Base-by-base conservation (phyloP, 1,284 basidiomycete genomes). In the Austropuccinia psidii region DNA sequence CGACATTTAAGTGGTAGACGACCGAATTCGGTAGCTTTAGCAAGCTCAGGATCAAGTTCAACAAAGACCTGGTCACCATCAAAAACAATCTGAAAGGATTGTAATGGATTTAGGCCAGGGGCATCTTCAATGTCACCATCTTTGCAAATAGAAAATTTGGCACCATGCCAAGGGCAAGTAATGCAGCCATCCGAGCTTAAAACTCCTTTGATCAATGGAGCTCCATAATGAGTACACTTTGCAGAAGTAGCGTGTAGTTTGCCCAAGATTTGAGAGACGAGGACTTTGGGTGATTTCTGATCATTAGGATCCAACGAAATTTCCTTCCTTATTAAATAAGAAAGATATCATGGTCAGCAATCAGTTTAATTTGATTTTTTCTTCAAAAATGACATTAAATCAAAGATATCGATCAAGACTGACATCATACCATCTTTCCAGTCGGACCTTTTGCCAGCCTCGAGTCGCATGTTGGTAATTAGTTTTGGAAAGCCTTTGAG, bases 21-120 rank as follows among this genome's bases (percentile, higher is more conserved):
- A 19, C 67, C 67, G 55, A 49, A 70, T 70, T 57, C 39, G 9
- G 67, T 70, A 6, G 52, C 37, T 79, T 89, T 89, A 75, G 87
- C 81, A n/a, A 58, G 37, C 76, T 85, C 83, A 31, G 85, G 82
- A 11, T 86, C 83, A 74, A 89, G 85, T 7, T 91, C 92, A 0
- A 97, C 91, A 77, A 87, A 84, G 65, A 96, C 89, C 80, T 91
- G 88, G 55, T 88, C 88, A 67, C 82, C 81, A n/a, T 85, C 83
- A 39, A 90, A 83, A 74, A 87, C 83, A 0, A 87, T 86, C 75
- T 88, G 86, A 85, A 93, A 95, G 1, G 87, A 87, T 81, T 92
- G 89, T 55, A 97, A 81, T n/a, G 89, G 87, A 78, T 87, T 85
- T 24, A 93, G 88, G 11, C 91, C 93, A 8, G 93, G 93, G 0